A percentile compares a stretch with the other conserved stretches of the same genome.
Conservation (phyloP, 495 filamentous ascomycete species). For the Tuber brumale region DNA sequence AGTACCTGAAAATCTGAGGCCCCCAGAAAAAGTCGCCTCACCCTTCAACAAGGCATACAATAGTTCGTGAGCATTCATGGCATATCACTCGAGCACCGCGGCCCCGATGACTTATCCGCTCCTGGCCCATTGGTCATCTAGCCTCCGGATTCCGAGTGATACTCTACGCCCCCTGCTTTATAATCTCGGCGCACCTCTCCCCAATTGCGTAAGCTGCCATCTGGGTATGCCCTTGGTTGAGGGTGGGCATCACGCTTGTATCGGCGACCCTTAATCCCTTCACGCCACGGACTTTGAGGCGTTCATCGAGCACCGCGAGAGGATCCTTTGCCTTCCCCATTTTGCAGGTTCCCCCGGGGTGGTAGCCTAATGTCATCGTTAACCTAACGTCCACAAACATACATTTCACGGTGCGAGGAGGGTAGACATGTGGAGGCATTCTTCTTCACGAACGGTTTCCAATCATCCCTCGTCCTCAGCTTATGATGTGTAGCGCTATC, state of each 20-base stretch:
- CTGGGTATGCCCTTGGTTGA: conserved; percentile 54
- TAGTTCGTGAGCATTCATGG: background rate
- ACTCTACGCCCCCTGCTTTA: background rate
- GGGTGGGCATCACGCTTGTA: conserved; percentile 52
- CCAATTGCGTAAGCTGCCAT: conserved; percentile 57
- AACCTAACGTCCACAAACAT: background rate
- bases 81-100: background rate
- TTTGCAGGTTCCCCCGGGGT: conserved; percentile 51
- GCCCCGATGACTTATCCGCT: background rate
- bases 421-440: conserved; percentile 47
- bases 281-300: conserved; percentile 51
- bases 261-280: conserved; percentile 52
- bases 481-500: conserved; percentile 46
- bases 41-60: background rate
- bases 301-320: conserved; percentile 53
- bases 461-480: conserved; percentile 48
- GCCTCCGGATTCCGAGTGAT: background rate
- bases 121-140: background rate
- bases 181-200: conserved; percentile 52
- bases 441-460: conserved; percentile 48
- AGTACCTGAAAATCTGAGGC: background rate
- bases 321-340: conserved; percentile 49
- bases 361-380: conserved; percentile 44
- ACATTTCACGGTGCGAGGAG: background rate
- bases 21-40: background rate